Evolutionary conservation across 495 filamentous ascomycete genomes (phyloP).

Genomic region (Mycothermus thermophilus): DNA sequence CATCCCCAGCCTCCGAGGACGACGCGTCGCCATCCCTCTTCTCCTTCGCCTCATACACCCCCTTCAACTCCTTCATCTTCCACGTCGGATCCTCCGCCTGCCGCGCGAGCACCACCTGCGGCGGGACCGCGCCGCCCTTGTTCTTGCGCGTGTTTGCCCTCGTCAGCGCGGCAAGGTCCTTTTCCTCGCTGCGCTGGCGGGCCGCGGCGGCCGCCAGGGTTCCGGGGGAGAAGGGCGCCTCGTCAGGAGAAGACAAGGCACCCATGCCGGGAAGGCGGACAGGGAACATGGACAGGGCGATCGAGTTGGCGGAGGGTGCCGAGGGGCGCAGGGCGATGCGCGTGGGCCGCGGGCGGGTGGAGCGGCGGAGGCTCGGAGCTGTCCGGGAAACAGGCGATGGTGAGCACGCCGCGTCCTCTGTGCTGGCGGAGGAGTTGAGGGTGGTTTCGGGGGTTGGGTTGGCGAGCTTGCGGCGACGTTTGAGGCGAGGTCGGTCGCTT

Average conservation of each 20-base stretch:
- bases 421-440: background rate
- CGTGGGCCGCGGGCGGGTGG: constrained; percentile 15
- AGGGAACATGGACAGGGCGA: constrained; percentile 18
- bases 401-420: constrained; percentile 1
- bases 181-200: constrained; percentile 31
- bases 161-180: constrained; percentile 35
- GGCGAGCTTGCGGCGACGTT: constrained; percentile 18
- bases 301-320: constrained; percentile 20
- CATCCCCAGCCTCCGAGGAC: background rate
- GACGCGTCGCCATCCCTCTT: background rate
- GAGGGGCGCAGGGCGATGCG: constrained; percentile 15
- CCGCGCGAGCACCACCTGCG: constrained; percentile 16
- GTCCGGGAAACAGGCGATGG: background rate
- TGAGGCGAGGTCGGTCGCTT: constrained; percentile 12
- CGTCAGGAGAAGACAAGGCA: constrained; percentile 14
- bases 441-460: constrained; percentile 6
- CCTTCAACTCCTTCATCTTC: constrained; percentile 19
- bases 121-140: constrained; percentile 29
- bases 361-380: constrained; percentile 14
- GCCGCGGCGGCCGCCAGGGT: constrained; percentile 4
- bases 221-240: constrained; percentile 3
- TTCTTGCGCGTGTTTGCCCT: constrained; percentile 42
- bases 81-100: constrained; percentile 16
- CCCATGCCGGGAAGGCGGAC: constrained; percentile 19
- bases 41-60: constrained; percentile 16